A percentile compares a stretch with the other conserved stretches of the same genome.
Evolutionary conservation across 2,329 filamentous ascomycete species (phyloP).

Genomic region (Venturia effusa): DNA sequence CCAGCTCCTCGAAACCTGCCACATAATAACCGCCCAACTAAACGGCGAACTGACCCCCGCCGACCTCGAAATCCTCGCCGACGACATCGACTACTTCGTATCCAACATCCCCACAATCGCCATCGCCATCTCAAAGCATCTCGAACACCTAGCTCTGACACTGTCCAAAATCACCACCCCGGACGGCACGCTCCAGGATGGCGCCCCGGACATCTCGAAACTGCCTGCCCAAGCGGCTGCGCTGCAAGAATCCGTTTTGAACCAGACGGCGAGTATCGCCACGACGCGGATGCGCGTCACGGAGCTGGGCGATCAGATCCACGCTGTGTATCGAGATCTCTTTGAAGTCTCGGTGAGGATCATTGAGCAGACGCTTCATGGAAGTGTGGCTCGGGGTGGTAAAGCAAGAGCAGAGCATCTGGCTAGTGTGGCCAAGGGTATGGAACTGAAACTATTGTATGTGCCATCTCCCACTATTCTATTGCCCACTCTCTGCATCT

Average conservation of each 20-base stretch:
- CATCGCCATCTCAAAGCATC: conserved; percentile 1
- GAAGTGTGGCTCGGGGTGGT: conserved; percentile 29
- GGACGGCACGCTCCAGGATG: neutral
- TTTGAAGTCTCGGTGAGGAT: conserved; percentile 29
- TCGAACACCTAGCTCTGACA: neutral
- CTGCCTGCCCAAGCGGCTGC: conserved; percentile 1
- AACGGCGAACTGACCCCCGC: conserved; percentile 23
- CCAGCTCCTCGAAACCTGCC: conserved; percentile 31
- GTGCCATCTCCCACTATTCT: neutral
- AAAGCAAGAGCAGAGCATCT: conserved; percentile 34
- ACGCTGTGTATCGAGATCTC: conserved; percentile 26
- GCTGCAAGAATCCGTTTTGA: conserved; percentile 14
- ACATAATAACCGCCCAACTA: conserved; percentile 30
- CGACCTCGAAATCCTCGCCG: conserved; percentile 29
- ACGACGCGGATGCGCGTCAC: conserved; percentile 26
- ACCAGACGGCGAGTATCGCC: conserved; percentile 10
- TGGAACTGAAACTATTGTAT: conserved; percentile 29
- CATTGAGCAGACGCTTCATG: conserved; percentile 38
- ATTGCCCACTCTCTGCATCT: neutral
- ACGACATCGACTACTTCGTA: conserved; percentile 30
- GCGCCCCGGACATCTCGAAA: conserved; percentile 8
- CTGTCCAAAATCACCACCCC: neutral
- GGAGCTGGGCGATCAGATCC: conserved; percentile 22
- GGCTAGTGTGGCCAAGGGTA: conserved; percentile 28
- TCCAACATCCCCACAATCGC: conserved; percentile 14